Evolutionary conservation across 23 red algal genomes (phyloP).

Genomic region (Gracilaria caudata): DNA sequence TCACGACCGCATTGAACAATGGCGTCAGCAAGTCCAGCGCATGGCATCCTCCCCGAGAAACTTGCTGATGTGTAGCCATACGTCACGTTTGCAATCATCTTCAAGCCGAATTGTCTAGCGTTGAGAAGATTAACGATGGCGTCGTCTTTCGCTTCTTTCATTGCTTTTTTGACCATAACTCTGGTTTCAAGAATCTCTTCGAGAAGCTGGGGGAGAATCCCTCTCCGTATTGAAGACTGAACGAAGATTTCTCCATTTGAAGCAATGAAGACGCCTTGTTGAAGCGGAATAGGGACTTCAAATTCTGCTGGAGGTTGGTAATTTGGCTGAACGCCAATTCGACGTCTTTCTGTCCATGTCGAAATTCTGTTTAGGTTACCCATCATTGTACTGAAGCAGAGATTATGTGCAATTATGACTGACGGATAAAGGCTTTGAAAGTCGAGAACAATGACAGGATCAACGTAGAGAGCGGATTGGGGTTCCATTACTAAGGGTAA

Average conservation of each 20-base stretch:
- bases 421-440: constrained; percentile 97
- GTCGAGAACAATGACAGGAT: constrained; percentile 94
- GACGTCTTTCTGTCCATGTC: constrained; percentile 48
- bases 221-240: constrained; percentile 61
- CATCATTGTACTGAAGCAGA: constrained; percentile 93
- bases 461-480: constrained; percentile 70
- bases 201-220: constrained; percentile 89
- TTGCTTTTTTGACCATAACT: constrained; percentile 92
- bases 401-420: constrained; percentile 98
- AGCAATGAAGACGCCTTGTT: constrained; percentile 51
- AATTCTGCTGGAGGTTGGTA: constrained; percentile 44
- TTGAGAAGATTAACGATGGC: constrained; percentile 74
- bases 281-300: constrained; percentile 2
- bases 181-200: constrained; percentile 94
- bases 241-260: constrained; percentile 93
- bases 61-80: constrained; percentile 96
- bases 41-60: constrained; percentile 98
- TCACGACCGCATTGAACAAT: constrained; percentile 93
- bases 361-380: constrained; percentile 67
- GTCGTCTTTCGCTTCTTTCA: constrained; percentile 76
- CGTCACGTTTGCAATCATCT: constrained; percentile 99
- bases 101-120: constrained; percentile 93
- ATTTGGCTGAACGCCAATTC: constrained; percentile 55
- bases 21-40: constrained; percentile 91
- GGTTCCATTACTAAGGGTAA: constrained; percentile 99